Percentiles rank a stretch among this genome's conserved stretches.
These are phyloP conservation scores for Dioscorea alata DNA, from an alignment of 106 monocot genomes.

Conservation along the genomic window DNA sequence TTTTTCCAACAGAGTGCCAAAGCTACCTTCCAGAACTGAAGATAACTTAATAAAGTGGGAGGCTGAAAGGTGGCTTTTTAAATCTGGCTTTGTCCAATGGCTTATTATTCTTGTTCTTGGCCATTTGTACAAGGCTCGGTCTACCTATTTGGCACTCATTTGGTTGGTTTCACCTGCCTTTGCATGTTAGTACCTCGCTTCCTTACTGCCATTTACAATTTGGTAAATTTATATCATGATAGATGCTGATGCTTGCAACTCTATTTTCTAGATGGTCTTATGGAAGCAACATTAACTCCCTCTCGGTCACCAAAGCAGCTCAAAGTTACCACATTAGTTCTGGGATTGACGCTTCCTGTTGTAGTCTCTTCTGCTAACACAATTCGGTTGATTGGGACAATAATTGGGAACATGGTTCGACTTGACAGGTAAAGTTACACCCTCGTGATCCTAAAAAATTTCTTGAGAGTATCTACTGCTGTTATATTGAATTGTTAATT, in stretches of 20 bases:
- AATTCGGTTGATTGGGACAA: conserved; percentile 41
- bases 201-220: conserved; percentile 1
- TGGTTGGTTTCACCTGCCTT: conserved; percentile 95
- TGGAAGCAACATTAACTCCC: conserved; percentile 94
- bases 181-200: conserved; percentile 62
- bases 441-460: background rate
- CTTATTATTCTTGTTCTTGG: conserved; percentile 64
- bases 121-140: conserved; percentile 53
- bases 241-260: background rate
- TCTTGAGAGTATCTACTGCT: too few species aligned
- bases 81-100: conserved; percentile 91
- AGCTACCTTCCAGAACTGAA: conserved; percentile 8
- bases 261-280: conserved; percentile 61
- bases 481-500: too few species aligned
- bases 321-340: conserved; percentile 58
- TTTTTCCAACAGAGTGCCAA: conserved; percentile 19
- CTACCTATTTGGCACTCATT: conserved; percentile 74
- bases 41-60: conserved; percentile 52
- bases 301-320: conserved; percentile 60
- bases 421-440: conserved; percentile 58
- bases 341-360: conserved; percentile 60
- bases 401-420: conserved; percentile 55
- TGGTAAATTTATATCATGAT: background rate
- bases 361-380: conserved; percentile 51
- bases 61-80: conserved; percentile 96